Evolutionary conservation across 371 early-diverging fungal species (phyloP), one percentile per base, ranked within the genome.

Genomic region (Mucor piriformis): DNA sequence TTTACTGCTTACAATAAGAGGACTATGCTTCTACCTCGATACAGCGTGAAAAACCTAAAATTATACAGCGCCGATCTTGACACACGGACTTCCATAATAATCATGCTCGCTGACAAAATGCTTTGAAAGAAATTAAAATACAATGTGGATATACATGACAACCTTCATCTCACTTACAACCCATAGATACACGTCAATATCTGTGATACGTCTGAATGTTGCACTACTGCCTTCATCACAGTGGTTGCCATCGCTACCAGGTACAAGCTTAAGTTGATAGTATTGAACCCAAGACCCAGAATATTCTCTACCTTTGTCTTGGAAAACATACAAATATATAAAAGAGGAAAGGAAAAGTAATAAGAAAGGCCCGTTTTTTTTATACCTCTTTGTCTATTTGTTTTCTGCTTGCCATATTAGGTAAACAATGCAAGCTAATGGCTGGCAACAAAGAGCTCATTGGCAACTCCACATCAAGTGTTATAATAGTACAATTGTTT

Each of bases 121-220:
- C 75, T 71, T 43, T n/a, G n/a, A n/a, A n/a, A n/a, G n/a, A n/a
- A n/a, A n/a, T n/a, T 25, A 40, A n/a, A 13, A 33, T n/a, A n/a
- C n/a, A n/a, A n/a, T n/a, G n/a, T n/a, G n/a, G n/a, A n/a, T n/a
- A n/a, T n/a, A n/a, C n/a, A n/a, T n/a, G n/a, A n/a, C n/a, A n/a
- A n/a, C n/a, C n/a, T n/a, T n/a, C n/a, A n/a, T n/a, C n/a, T 13
- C n/a, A 49, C 49, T 69, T 67, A 67, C 70, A 64, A 58, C 61
- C 61, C 68, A 51, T 75, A 75, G 6, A 70, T 69, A 32, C 72
- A 67, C n/a, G 65, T 51, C 23, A 72, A 64, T n/a, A 75, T 67
- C 27, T 70, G 67, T 29, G 72, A 57, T 33, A 69, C 67, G 23
- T 61, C 51, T 3, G 38, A 42, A 25, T 63, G 27, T 20, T 52